Evolutionary conservation across 768 basidiomycete genomes (phyloP), one percentile per base, ranked within the genome.

Genomic region (Cystobasidium ongulense): DNA sequence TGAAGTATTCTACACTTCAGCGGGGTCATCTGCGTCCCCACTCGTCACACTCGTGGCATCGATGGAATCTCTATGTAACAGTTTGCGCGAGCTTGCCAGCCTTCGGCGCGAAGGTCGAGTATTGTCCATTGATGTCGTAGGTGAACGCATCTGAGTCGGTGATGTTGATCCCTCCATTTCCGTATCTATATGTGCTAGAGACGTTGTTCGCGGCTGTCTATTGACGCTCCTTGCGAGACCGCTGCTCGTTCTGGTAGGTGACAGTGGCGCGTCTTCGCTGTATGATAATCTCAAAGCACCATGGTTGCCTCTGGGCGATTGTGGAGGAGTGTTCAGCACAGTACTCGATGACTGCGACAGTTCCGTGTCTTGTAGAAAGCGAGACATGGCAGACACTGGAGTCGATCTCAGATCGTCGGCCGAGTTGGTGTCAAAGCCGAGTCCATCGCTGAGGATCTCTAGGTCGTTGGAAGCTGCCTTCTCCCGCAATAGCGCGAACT

Each of bases 401-500:
- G 25, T 41, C 2, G 36, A 31, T 35, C 7, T 11, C 18, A 25
- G 27, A 39, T 64, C 38, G 11, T 23, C 25, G 39, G 25, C 18
- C 7, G 63, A 11, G 11, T 59, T 5, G 5, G 15, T 23, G 11
- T 27, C 57, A 29, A 59, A 59, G 57, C 57, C 29, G 3, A 59
- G 11, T 1, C 7, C 27, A 57, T 71, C 68, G 53, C 59, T 27
- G 4, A 71, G 54, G 7, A 71, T 31, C 29, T 71, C 68, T 8
- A 71, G 3, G 11, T 71, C 68, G 36, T 46, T 71, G 18, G 68
- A 71, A 18, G 50, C 68, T 23, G 46, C 68, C 31, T 59, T 54
- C 13, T 59, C 54, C 7, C 68, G 53, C 2, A 61, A 23, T 2
- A 71, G 21, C 25, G 68, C 4, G 53, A 57, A 59, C 17, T 25